Evolutionary conservation across 176 grass and related monocot genomes (phyloP).

Genomic region (Metroxylon sagu): DNA sequence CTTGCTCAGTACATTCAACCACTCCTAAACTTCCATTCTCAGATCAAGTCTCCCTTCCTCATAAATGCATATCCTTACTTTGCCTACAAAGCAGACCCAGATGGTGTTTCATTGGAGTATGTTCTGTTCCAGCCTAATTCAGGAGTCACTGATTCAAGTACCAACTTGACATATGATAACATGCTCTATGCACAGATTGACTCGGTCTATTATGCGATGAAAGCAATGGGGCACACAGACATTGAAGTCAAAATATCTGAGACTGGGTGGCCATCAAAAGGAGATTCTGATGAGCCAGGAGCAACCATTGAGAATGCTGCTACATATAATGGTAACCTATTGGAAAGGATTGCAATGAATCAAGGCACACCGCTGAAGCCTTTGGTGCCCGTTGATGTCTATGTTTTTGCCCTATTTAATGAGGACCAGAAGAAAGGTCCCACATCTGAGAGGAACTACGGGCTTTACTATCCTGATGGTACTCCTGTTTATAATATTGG

Average conservation of each 20-base stretch:
- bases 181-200: constrained; percentile 92
- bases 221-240: constrained; percentile 62
- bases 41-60: constrained; percentile 47
- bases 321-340: constrained; percentile 69
- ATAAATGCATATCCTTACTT: constrained; percentile 82
- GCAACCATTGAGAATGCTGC: constrained; percentile 64
- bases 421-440: constrained; percentile 62
- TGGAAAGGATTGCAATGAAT: constrained; percentile 53
- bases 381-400: constrained; percentile 65
- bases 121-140: constrained; percentile 75
- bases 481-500: constrained; percentile 55
- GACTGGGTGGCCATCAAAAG: constrained; percentile 83
- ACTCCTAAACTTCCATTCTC: constrained; percentile 46
- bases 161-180: constrained; percentile 64
- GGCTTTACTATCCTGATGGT: constrained; percentile 56
- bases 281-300: constrained; percentile 59
- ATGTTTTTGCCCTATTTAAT: constrained; percentile 84
- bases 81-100: constrained; percentile 49
- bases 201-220: constrained; percentile 86
- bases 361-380: constrained; percentile 75
- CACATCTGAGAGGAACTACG: constrained; percentile 74
- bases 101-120: constrained; percentile 55
- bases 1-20: constrained; percentile 56
- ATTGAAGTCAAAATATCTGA: constrained; percentile 56
- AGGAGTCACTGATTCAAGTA: constrained; percentile 39